A percentile compares a stretch with the other conserved stretches of the same genome.
phyloP scores from a whole-genome alignment of 495 filamentous ascomycete species.

The Glonium stellatum region DNA sequence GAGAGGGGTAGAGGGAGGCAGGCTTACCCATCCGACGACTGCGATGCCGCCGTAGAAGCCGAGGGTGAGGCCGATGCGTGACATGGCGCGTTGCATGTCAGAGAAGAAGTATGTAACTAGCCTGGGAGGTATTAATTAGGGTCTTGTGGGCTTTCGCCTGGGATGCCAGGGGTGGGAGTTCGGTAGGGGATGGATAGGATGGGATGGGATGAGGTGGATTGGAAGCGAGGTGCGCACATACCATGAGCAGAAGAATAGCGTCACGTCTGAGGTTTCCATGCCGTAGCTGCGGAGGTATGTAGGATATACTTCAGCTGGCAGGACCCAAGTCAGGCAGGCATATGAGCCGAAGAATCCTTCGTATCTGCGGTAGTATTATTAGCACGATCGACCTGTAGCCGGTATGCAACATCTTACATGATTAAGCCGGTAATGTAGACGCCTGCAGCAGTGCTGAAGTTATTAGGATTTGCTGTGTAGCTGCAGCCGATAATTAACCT shows the following conservation, averaged over 20 bases:
- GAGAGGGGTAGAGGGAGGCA: too few species aligned
- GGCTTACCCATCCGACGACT: slow-evolving; percentile 44
- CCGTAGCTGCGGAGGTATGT: slow-evolving; percentile 55
- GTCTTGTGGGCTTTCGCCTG: too few species aligned
- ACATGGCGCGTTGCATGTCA: slow-evolving; percentile 51
- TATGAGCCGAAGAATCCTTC: slow-evolving; percentile 59
- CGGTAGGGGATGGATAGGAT: too few species aligned
- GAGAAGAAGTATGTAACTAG: slow-evolving; percentile 60
- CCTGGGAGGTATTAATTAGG: slow-evolving; percentile 21
- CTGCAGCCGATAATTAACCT: slow-evolving; percentile 43
- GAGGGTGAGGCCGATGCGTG: slow-evolving; percentile 48
- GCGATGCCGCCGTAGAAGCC: slow-evolving; percentile 59
- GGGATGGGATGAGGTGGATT: too few species aligned
- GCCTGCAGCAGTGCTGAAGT: slow-evolving; percentile 39
- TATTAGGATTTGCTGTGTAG: slow-evolving; percentile 40
- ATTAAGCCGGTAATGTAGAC: slow-evolving; percentile 53
- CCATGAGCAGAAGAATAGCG: slow-evolving; percentile 51
- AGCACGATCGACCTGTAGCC: too few species aligned
- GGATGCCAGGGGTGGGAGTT: too few species aligned
- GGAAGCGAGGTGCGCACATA: too few species aligned
- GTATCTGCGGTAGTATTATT: slow-evolving; percentile 36
- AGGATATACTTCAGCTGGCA: slow-evolving; percentile 54
- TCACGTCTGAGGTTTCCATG: slow-evolving; percentile 52
- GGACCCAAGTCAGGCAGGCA: slow-evolving; percentile 56
- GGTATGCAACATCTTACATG: too few species aligned